Evolutionary conservation across 768 basidiomycete genomes (phyloP).

Genomic region (Tylopilus rubrobrunneus): DNA sequence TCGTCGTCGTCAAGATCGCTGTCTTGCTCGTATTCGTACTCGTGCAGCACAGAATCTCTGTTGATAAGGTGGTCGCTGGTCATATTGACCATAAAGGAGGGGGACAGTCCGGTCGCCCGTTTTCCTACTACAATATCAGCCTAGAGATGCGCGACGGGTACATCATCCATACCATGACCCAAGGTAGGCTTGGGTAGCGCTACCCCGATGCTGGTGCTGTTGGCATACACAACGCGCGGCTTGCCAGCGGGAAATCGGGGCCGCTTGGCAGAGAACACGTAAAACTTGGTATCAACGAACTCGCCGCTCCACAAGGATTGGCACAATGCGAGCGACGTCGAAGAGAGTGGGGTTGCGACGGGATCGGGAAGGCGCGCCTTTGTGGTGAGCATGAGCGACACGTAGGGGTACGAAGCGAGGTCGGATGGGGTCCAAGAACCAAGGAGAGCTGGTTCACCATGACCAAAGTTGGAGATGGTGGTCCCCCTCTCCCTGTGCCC

Average conservation of each 20-base stretch:
- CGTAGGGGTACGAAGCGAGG: conserved; percentile 16
- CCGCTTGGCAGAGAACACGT: conserved; percentile 23
- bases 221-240: conserved; percentile 26
- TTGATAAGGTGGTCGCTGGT: conserved; percentile 18
- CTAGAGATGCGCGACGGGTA: not conserved
- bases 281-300: conserved; percentile 28
- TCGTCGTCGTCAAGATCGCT: conserved; percentile 25
- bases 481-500: conserved; percentile 9
- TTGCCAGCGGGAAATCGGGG: conserved; percentile 10
- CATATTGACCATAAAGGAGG: conserved; percentile 21
- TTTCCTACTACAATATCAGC: conserved; percentile 10
- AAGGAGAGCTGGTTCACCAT: conserved; percentile 21
- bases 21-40: conserved; percentile 27
- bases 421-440: conserved; percentile 20
- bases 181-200: conserved; percentile 13
- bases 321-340: conserved; percentile 17
- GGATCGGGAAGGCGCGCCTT: conserved; percentile 12
- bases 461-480: conserved; percentile 25
- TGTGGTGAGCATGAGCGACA: conserved; percentile 18
- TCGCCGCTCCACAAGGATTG: conserved; percentile 25
- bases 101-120: not conserved
- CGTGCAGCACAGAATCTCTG: conserved; percentile 20
- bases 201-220: conserved; percentile 14
- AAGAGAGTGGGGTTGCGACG: conserved; percentile 12
- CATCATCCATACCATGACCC: not conserved